Evolutionary conservation across 768 basidiomycete species (phyloP).

Genomic region (Astraeus odoratus): DNA sequence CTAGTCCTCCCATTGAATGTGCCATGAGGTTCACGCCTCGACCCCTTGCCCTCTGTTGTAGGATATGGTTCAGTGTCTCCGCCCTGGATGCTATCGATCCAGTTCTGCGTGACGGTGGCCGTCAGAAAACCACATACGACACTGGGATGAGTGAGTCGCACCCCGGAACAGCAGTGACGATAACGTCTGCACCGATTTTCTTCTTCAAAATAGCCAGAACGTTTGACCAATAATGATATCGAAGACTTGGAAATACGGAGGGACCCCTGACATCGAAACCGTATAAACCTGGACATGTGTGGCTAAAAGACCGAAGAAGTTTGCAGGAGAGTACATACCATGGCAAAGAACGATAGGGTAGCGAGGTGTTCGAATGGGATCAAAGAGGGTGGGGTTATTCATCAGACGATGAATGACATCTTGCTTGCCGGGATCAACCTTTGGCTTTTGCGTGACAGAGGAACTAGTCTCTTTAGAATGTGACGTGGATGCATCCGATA

Average conservation of each 20-base stretch:
- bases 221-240: conserved; percentile 92
- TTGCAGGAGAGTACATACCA: conserved; percentile 40
- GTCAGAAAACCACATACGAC: neutral
- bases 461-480: conserved; percentile 3
- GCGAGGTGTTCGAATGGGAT: conserved; percentile 74
- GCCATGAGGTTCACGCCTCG: conserved; percentile 89
- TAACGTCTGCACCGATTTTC: conserved; percentile 86
- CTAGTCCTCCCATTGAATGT: conserved; percentile 97
- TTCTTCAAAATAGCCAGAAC: conserved; percentile 74
- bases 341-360: conserved; percentile 95
- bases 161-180: conserved; percentile 93
- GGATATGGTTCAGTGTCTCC: conserved; percentile 61
- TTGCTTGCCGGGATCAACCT: conserved; percentile 15
- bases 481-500: conserved; percentile 9
- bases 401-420: conserved; percentile 68
- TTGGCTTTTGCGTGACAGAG: conserved; percentile 15
- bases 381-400: conserved; percentile 66
- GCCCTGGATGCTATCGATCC: conserved; percentile 85
- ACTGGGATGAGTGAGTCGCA: conserved; percentile 31
- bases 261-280: conserved; percentile 92
- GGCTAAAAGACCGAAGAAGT: neutral
- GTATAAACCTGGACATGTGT: conserved; percentile 61
- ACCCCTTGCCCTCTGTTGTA: conserved; percentile 59
- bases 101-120: conserved; percentile 46
- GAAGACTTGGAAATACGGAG: conserved; percentile 69